Evolutionary conservation across 345 rosid genomes (phyloP).

Genomic region (Murraya paniculata): DNA sequence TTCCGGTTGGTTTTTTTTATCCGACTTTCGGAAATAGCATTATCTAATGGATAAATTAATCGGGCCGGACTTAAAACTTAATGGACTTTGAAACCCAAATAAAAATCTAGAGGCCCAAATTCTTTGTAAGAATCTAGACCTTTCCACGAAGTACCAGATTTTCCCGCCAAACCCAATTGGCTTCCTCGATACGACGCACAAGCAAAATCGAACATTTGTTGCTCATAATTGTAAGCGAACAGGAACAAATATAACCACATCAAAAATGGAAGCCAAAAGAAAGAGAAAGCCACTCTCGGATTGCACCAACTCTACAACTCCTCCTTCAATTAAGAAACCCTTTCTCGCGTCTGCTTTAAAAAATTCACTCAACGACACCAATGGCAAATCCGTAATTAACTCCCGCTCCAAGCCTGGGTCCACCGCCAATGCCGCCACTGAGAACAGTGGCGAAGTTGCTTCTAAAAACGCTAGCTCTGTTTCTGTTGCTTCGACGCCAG

Average conservation of each 20-base stretch:
- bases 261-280: background rate
- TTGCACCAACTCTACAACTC: slow-evolving; percentile 33
- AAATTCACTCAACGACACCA: background rate
- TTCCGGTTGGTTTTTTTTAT: too few relatives aligned
- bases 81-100: background rate
- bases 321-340: slow-evolving; percentile 13
- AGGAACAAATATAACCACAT: background rate
- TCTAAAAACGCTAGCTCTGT: slow-evolving; percentile 2
- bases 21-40: too few relatives aligned
- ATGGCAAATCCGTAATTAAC: background rate
- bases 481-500: slow-evolving; percentile 2
- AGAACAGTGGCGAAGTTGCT: background rate
- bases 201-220: background rate
- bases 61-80: background rate
- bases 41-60: background rate
- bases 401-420: background rate
- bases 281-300: slow-evolving; percentile 35
- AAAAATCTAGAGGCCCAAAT: background rate
- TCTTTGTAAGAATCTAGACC: background rate
- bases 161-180: slow-evolving; percentile 2
- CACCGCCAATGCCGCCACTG: background rate
- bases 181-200: background rate
- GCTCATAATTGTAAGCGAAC: background rate
- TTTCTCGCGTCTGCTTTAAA: background rate
- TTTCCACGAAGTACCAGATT: background rate